Base-by-base conservation (phyloP, 2,329 filamentous ascomycete species). In the Phyllosticta capitalensis region DNA sequence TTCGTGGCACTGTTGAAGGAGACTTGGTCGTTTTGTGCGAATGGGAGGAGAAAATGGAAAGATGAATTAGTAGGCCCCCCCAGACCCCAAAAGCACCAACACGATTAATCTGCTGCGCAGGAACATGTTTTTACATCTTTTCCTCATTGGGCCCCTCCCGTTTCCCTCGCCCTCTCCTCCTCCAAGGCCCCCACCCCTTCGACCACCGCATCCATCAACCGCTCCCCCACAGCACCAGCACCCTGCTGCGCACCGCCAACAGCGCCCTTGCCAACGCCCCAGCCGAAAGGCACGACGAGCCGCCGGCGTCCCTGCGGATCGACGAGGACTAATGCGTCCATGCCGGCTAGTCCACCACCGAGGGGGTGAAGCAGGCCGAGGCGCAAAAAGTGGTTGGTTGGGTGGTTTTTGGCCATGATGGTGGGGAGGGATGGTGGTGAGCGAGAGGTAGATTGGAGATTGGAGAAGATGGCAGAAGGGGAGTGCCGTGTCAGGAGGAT, bases 261-360 rank as follows among this genome's bases (percentile, higher is more conserved):
- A 19, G 66, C 71, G 62, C 73, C 71, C 49, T 67, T 67, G 5
- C 73, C 73, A 24, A 71, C 73, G 14, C 75, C 75, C 76, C 75
- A 77, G 2, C 75, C 75, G 62, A 78, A 74, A 1, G 76, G 76
- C 54, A 78, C 62, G 12, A 77, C 69, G 57, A 78, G 65, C 55
- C 75, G 69, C 21, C 74, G 66, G 45, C 70, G 66, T 0, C 70
- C 70, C 12, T 64, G 64, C 5, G 62, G 63, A 61, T 78, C 76
- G 2, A 77, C 60, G 1, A 78, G 71, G 4, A 76, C 75, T n/a
- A 78, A 66, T 5, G 76, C 74, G 61, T 78, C 75, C 10, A 78
- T 64, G 1, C 74, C 74, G 21, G 69, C 66, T 52, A 74, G 72
- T 1, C 75, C 75, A 57, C 74, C 75, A 49, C 75, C 76, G 3